Evolutionary conservation across 176 grass and related monocot genomes (phyloP).

Genomic region (sorghum (Sorghum bicolor)): Sorghum_bicolor_NCBIv3 NC_012870.2:8027001-8027500

Average conservation of each 20-base stretch:
- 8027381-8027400: neutral
- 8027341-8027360: neutral
- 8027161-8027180: neutral
- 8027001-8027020: neutral
- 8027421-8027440: neutral
- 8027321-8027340: constrained; percentile 10
- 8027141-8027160: neutral
- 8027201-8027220: neutral
- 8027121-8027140: neutral
- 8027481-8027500: neutral
- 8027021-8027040: neutral
- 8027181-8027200: neutral
- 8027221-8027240: neutral
- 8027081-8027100: neutral
- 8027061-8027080: neutral
- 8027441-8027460: neutral
- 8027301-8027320: neutral
- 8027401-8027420: neutral
- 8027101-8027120: neutral
- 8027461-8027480: neutral
- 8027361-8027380: neutral
- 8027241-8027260: neutral
- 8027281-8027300: neutral
- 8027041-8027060: neutral
- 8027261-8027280: neutral